A percentile compares a stretch with the other conserved stretches of the same genome.
Evolutionary conservation across 208 protist genomes (phyloP).

Genomic region (Crithidia bombi): DNA sequence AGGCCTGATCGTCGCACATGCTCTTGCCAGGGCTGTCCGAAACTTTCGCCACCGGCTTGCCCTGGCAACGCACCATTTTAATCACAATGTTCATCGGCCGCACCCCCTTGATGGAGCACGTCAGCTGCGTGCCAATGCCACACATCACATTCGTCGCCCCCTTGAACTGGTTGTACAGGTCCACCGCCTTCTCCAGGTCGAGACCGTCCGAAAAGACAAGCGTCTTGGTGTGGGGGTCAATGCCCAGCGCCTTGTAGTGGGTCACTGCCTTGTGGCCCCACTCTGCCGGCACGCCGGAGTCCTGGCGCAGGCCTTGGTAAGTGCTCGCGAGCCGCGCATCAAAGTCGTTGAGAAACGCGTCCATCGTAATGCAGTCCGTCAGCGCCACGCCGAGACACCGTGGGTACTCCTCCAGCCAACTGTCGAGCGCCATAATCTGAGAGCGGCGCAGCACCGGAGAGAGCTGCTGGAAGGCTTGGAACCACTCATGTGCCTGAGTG

Average conservation of each 20-base stretch:
- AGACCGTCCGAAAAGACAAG: constrained; percentile 91
- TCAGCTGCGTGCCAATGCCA: constrained; percentile 87
- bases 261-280: constrained; percentile 82
- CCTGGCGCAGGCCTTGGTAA: constrained; percentile 82
- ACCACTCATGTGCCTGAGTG: constrained; percentile 92
- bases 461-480: constrained; percentile 91
- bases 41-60: constrained; percentile 85
- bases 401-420: constrained; percentile 87
- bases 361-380: constrained; percentile 92
- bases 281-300: constrained; percentile 75
- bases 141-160: constrained; percentile 70
- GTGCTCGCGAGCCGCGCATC: constrained; percentile 52
- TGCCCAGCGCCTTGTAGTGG: constrained; percentile 78
- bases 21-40: constrained; percentile 88
- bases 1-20: constrained; percentile 65
- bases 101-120: constrained; percentile 80
- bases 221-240: constrained; percentile 74
- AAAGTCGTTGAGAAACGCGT: constrained; percentile 86
- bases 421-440: constrained; percentile 73
- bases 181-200: constrained; percentile 66
- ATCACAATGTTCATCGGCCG: constrained; percentile 87
- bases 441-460: constrained; percentile 62
- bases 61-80: constrained; percentile 91
- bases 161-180: constrained; percentile 69
- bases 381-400: constrained; percentile 80